Evolutionary conservation across 768 basidiomycete genomes (phyloP), one percentile per base, ranked within the genome.

Genomic region (Leccinellum rugosiceps): DNA sequence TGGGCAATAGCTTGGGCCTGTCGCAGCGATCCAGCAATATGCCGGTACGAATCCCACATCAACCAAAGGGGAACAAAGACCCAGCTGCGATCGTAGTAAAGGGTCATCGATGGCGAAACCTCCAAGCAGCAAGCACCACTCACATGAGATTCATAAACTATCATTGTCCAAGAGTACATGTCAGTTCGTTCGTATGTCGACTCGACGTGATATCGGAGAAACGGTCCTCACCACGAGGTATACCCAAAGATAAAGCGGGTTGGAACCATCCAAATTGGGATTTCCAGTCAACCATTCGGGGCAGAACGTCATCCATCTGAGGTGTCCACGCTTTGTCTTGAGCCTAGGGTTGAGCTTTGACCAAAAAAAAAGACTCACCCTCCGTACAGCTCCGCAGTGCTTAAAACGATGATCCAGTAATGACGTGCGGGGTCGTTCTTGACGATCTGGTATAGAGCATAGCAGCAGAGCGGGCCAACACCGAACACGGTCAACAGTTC

Each of bases 301-400:
- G 65, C 85, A 86, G 73, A 93, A 93, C 3, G 90, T 93, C 91
- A 93, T 92, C 85, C 85, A 92, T 30, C 85, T 86, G 58, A 1
- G 35, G 15, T 13, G 23, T 51, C 15, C 28, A 44, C 26, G 49
- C 35, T 17, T 53, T 43, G 50, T 48, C 19, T 35, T 4, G 23
- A 34, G 11, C 43, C 15, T 5, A 7, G 32, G 17, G 2, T 6
- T 26, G 21, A 32, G 7, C 9, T 25, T 17, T 38, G 44, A 50
- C 21, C 28, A 9, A 41, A 52, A 30, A 30, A n/a, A 68, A 9
- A 17, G 23, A n/a, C 79, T 43, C 48, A 89, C 83, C 86, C 86
- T 64, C 90, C 90, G 57, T 92, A 91, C 4, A 92, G 65, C 67
- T 93, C 91, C 4, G 78, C 88, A 2, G 87, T 90, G 65, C 85